Conservation (phyloP, 441 rosid species). For the Jatropha podagrica region DNA sequence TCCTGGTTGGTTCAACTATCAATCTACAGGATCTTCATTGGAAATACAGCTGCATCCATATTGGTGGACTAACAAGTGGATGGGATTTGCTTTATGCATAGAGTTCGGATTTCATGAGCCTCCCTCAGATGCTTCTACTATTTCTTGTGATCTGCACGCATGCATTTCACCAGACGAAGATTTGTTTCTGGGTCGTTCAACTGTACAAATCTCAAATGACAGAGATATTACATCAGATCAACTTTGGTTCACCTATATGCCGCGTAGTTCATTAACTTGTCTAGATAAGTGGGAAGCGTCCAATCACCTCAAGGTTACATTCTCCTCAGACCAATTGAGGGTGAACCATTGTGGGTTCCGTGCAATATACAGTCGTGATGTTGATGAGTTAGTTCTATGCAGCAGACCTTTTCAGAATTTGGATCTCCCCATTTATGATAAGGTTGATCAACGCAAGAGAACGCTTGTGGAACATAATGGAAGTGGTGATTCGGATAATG, state of each 20-base stretch:
- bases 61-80: constrained; percentile 16
- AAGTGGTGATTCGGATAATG: not conserved
- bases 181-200: constrained; percentile 10
- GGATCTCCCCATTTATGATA: not conserved
- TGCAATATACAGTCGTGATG: not conserved
- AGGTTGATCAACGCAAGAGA: not conserved
- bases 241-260: constrained; percentile 9
- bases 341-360: not conserved
- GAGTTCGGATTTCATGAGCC: constrained; percentile 6
- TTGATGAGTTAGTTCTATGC: not conserved
- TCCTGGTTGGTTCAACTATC: constrained; percentile 21
- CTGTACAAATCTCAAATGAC: constrained; percentile 1
- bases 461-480: not conserved
- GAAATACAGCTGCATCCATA: constrained; percentile 6
- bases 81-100: constrained; percentile 20
- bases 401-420: constrained; percentile 1
- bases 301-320: not conserved
- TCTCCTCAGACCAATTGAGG: not conserved
- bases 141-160: constrained; percentile 12
- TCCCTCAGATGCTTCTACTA: not conserved
- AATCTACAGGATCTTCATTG: constrained; percentile 11
- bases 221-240: not conserved
- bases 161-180: not conserved
- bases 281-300: not conserved
- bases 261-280: constrained; percentile 1